phyloP scores from a whole-genome alignment of 2,329 filamentous ascomycete genomes.

The Parasarocladium wereldwijsianum region DNA sequence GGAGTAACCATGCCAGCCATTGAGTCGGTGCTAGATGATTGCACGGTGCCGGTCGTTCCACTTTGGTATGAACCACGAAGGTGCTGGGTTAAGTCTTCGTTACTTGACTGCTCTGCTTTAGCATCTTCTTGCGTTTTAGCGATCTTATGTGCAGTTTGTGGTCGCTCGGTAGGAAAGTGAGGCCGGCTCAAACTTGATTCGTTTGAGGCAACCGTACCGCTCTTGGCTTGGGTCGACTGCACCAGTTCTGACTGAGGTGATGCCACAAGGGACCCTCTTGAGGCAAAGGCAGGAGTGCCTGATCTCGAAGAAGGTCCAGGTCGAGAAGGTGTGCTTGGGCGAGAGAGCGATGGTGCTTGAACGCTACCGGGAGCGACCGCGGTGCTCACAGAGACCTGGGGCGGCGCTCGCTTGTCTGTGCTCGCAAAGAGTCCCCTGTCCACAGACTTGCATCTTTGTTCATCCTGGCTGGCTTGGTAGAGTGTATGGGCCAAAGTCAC shows the following conservation, averaged over 20 bases:
- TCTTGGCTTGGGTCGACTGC: too few species aligned
- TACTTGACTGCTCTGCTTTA: too few species aligned
- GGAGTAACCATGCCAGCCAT: constrained; percentile 33
- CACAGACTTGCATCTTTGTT: constrained; percentile 44
- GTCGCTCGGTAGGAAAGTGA: too few species aligned
- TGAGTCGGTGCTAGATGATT: constrained; percentile 38
- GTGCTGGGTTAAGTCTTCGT: constrained; percentile 19
- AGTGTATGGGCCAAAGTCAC: not conserved
- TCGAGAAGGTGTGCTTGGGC: too few species aligned
- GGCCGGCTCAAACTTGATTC: too few species aligned
- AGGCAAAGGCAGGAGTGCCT: too few species aligned
- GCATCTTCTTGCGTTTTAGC: too few species aligned
- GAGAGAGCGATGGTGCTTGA: constrained; percentile 21
- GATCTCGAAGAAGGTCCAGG: too few species aligned
- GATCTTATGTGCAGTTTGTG: constrained; percentile 30
- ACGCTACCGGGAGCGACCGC: constrained; percentile 46
- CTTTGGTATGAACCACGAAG: constrained; percentile 20
- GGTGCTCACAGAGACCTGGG: constrained; percentile 49
- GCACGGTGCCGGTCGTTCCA: constrained; percentile 26
- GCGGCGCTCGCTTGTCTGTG: constrained; percentile 47
- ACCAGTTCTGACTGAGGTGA: too few species aligned
- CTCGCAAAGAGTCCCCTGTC: constrained; percentile 46
- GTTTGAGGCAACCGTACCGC: too few species aligned
- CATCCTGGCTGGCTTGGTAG: constrained; percentile 19
- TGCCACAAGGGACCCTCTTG: too few species aligned